Conservation (phyloP, 2,329 filamentous ascomycete genomes). For the Neobulgaria alba region DNA sequence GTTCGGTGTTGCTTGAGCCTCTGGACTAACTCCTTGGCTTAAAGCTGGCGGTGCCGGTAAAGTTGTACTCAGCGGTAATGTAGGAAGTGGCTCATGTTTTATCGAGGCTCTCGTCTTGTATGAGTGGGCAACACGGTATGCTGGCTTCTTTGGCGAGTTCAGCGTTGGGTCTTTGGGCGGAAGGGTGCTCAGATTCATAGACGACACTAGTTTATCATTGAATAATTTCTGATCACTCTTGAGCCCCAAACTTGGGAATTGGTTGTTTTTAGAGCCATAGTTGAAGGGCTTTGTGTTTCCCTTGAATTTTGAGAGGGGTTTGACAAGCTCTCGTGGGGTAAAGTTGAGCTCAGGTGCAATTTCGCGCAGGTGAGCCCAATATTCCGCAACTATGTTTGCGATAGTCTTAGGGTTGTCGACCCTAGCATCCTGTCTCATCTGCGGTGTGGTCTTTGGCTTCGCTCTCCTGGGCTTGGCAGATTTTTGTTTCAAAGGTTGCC, state of each 20-base stretch:
- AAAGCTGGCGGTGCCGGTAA: constrained; percentile 13
- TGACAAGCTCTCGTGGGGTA: constrained; percentile 4
- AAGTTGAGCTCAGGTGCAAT: constrained; percentile 6
- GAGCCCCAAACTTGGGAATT: constrained; percentile 15
- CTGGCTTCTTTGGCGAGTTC: constrained; percentile 4
- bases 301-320: constrained; percentile 3
- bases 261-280: constrained; percentile 9
- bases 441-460: constrained; percentile 9
- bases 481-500: neutral
- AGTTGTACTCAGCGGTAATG: constrained; percentile 8
- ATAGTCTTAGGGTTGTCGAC: constrained; percentile 3
- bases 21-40: neutral
- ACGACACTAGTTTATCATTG: no score
- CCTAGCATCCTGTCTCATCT: neutral
- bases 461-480: neutral
- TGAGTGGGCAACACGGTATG: constrained; percentile 1
- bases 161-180: constrained; percentile 12
- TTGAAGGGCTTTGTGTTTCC: constrained; percentile 7
- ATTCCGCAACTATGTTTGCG: constrained; percentile 1
- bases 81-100: constrained; percentile 4
- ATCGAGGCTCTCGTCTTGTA: constrained; percentile 10
- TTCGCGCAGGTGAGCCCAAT: constrained; percentile 9
- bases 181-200: constrained; percentile 13
- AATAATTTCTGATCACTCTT: constrained; percentile 6
- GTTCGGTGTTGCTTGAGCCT: neutral